Evolutionary conservation across 352 stramenopile species (phyloP).

Genomic region (Pythium graminicola): DNA sequence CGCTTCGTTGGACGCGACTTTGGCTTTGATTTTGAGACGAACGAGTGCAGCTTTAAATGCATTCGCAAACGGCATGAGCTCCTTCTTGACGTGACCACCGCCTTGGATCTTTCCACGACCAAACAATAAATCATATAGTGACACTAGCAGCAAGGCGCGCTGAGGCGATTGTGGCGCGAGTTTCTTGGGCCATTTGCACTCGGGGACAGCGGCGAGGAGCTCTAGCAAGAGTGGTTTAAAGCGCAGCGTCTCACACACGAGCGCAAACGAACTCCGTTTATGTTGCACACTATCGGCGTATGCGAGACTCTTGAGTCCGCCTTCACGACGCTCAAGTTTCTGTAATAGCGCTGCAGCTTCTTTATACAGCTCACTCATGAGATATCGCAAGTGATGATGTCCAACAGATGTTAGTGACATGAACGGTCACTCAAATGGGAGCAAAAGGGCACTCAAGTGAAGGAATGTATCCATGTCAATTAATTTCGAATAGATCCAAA

Average conservation of each 20-base stretch:
- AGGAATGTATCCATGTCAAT: constrained; percentile 6
- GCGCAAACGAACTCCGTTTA: constrained; percentile 84
- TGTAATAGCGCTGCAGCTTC: constrained; percentile 68
- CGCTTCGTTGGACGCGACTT: constrained; percentile 70
- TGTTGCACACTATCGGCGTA: constrained; percentile 75
- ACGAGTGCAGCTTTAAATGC: constrained; percentile 68
- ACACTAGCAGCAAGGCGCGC: constrained; percentile 62
- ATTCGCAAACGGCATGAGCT: constrained; percentile 68
- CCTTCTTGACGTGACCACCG: constrained; percentile 83
- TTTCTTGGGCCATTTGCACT: constrained; percentile 60
- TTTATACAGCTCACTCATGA: constrained; percentile 84
- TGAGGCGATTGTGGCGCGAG: constrained; percentile 30
- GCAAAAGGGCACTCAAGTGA: not conserved
- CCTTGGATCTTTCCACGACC: constrained; percentile 78
- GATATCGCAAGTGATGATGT: not conserved
- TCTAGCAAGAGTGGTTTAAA: constrained; percentile 76
- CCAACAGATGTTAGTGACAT: constrained; percentile 5
- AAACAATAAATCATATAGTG: constrained; percentile 86
- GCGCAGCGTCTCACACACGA: constrained; percentile 85
- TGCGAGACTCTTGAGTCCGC: constrained; percentile 80
- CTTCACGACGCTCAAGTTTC: constrained; percentile 70
- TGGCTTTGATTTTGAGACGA: constrained; percentile 75
- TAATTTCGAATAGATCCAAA: not conserved
- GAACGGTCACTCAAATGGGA: not conserved
- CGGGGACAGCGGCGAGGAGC: constrained; percentile 60